Conservation (phyloP, 1,284 basidiomycete genomes). For the Athelia sp. region DNA sequence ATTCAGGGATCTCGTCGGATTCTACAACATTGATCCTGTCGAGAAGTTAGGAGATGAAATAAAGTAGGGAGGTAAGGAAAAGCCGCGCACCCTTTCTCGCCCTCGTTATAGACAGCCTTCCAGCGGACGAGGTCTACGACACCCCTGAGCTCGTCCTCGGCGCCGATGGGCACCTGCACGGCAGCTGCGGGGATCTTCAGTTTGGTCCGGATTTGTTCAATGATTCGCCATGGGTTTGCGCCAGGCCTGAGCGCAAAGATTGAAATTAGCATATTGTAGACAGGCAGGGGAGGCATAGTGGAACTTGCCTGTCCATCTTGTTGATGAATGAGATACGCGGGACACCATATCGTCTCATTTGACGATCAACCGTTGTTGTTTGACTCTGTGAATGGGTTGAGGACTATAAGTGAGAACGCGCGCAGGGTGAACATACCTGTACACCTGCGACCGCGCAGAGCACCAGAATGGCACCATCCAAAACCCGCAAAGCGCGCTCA, state of each 20-base stretch:
- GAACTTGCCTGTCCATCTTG: slow-evolving; percentile 90
- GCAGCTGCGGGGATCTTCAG: slow-evolving; percentile 91
- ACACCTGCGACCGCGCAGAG: slow-evolving; percentile 97
- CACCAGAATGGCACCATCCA: slow-evolving; percentile 96
- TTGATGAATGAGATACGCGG: slow-evolving; percentile 97
- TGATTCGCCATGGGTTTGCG: slow-evolving; percentile 94
- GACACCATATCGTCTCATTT: slow-evolving; percentile 96
- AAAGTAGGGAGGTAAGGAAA: slow-evolving; percentile 1
- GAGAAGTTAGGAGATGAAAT: slow-evolving; percentile 1
- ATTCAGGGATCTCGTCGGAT: slow-evolving; percentile 84
- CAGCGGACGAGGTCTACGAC: slow-evolving; percentile 93
- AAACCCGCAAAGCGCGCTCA: slow-evolving; percentile 91
- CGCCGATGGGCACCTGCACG: slow-evolving; percentile 95
- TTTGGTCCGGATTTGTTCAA: slow-evolving; percentile 90
- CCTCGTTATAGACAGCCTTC: slow-evolving; percentile 95
- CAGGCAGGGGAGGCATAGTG: not conserved
- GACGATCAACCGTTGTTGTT: slow-evolving; percentile 98
- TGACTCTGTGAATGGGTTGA: slow-evolving; percentile 59
- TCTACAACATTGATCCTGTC: slow-evolving; percentile 75
- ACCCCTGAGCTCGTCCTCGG: slow-evolving; percentile 85
- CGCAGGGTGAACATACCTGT: slow-evolving; percentile 50
- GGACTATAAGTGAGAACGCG: too few relatives aligned
- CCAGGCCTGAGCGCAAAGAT: slow-evolving; percentile 68
- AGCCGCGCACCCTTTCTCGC: slow-evolving; percentile 88
- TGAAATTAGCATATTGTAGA: not conserved